These are phyloP conservation scores for Xerocomus minutiporus DNA, from an alignment of 1,284 basidiomycete genomes.

Conservation along the genomic window DNA sequence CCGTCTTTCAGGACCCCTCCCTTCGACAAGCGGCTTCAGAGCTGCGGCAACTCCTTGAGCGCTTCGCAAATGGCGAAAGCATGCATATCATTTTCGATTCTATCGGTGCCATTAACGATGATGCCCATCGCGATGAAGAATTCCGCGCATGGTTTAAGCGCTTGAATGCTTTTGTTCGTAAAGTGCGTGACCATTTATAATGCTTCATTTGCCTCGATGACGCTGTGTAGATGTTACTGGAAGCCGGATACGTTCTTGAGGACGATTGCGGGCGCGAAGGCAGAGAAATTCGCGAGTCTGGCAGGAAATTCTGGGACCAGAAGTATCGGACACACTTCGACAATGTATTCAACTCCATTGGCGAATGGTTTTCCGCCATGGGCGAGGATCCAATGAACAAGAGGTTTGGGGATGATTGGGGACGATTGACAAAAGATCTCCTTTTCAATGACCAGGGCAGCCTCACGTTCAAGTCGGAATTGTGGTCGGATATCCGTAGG, in stretches of 20 bases:
- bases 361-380: conserved; percentile 79
- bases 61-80: conserved; percentile 78
- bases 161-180: conserved; percentile 65
- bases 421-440: conserved; percentile 77
- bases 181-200: conserved; percentile 37
- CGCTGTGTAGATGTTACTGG: conserved; percentile 59
- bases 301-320: conserved; percentile 76
- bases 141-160: conserved; percentile 74
- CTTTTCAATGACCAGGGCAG: conserved; percentile 76
- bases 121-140: conserved; percentile 73
- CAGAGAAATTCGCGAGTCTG: conserved; percentile 58
- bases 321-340: conserved; percentile 88
- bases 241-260: conserved; percentile 86
- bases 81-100: conserved; percentile 71
- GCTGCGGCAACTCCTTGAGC: conserved; percentile 80
- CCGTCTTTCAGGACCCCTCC: conserved; percentile 42
- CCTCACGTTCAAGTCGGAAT: conserved; percentile 81
- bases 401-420: conserved; percentile 80
- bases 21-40: conserved; percentile 60
- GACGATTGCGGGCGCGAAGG: conserved; percentile 68
- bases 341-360: conserved; percentile 65
- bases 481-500: conserved; percentile 83
- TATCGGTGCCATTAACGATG: conserved; percentile 69
- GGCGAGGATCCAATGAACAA: conserved; percentile 81
- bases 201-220: neutral